Conservation (phyloP, 2,329 filamentous ascomycete species). For the Penicillium sp. region DNA sequence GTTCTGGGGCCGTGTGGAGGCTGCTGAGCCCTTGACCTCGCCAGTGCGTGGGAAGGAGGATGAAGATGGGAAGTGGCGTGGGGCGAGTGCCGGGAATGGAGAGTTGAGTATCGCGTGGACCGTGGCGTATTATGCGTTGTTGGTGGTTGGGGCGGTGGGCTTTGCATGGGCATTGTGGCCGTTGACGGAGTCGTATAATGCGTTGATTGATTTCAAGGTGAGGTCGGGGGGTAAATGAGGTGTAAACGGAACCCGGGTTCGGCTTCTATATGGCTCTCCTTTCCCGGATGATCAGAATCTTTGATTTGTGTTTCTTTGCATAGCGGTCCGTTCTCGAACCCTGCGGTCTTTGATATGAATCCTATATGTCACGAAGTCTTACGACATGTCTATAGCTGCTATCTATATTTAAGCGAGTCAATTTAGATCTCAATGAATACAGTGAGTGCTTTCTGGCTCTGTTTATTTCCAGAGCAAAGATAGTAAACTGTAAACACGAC, state of each 20-base stretch:
- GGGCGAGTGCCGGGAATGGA: conserved; percentile 23
- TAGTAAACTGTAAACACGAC: too few species aligned
- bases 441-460: background rate
- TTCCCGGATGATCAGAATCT: too few species aligned
- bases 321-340: conserved; percentile 1
- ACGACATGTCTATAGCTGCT: conserved; percentile 2
- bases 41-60: conserved; percentile 48
- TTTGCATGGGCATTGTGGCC: conserved; percentile 75
- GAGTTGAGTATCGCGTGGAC: conserved; percentile 65
- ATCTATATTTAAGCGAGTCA: background rate
- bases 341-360: background rate
- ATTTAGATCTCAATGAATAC: background rate
- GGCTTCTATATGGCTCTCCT: background rate
- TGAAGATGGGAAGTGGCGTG: conserved; percentile 28
- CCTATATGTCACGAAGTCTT: background rate
- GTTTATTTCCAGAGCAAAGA: background rate
- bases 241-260: background rate
- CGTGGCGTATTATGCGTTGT: conserved; percentile 74
- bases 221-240: conserved; percentile 1
- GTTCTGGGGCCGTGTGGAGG: conserved; percentile 77
- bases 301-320: conserved; percentile 8
- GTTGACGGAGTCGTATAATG: conserved; percentile 63
- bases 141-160: conserved; percentile 69
- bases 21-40: conserved; percentile 44
- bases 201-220: conserved; percentile 39